These are phyloP conservation scores for Polytrichum commune DNA, from an alignment of 225 moss, liverwort and hornwort species.

Conservation along the genomic window DNA sequence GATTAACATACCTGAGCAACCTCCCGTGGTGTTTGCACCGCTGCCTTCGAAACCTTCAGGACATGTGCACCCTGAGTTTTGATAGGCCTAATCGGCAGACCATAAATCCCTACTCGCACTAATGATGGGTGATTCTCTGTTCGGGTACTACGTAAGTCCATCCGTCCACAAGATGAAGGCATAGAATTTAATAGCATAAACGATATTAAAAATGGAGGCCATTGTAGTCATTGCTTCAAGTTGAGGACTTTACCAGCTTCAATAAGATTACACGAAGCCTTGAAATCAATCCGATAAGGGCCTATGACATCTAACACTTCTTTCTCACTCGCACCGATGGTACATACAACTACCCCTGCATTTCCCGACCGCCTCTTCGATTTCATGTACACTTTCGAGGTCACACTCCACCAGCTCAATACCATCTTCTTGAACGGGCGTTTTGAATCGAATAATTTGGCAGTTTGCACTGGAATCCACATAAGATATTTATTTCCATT, in stretches of 20 bases:
- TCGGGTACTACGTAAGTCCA: too few relatives aligned
- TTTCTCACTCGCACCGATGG: slow-evolving; percentile 87
- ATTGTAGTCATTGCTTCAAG: not conserved
- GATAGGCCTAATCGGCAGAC: not conserved
- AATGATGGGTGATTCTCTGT: too few relatives aligned
- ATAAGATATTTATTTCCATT: too few relatives aligned
- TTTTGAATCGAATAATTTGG: slow-evolving; percentile 47
- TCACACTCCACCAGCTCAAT: slow-evolving; percentile 71
- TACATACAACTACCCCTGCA: slow-evolving; percentile 76
- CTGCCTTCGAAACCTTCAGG: slow-evolving; percentile 73
- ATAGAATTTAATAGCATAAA: too few relatives aligned
- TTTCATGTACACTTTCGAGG: slow-evolving; percentile 49
- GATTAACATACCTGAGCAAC: slow-evolving; percentile 39
- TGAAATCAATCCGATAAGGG: slow-evolving; percentile 78
- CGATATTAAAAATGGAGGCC: too few relatives aligned
- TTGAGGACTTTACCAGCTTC: slow-evolving; percentile 48
- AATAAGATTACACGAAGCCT: slow-evolving; percentile 74
- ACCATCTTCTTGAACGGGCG: slow-evolving; percentile 18
- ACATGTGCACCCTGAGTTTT: slow-evolving; percentile 60
- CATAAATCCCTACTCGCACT: not conserved
- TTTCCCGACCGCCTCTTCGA: slow-evolving; percentile 66
- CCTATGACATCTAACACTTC: slow-evolving; percentile 62
- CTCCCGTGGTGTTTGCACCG: slow-evolving; percentile 11
- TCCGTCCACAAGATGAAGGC: too few relatives aligned
- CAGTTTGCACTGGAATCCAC: slow-evolving; percentile 27